Conservation (phyloP, 1,284 basidiomycete genomes). For the Agroathelia rolfsii region DNA sequence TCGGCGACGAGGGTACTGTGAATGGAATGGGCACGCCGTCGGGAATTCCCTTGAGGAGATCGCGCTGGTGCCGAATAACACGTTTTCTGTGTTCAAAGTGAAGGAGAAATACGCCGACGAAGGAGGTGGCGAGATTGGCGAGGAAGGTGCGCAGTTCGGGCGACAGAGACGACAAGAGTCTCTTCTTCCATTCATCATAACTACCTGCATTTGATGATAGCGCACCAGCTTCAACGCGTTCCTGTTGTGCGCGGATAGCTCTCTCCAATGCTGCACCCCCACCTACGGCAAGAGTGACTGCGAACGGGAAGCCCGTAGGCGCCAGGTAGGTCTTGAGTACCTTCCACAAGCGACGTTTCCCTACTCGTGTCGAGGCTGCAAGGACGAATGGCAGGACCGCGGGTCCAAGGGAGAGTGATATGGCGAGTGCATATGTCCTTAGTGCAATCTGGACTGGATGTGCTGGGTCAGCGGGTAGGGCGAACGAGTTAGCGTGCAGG, state of each 20-base stretch:
- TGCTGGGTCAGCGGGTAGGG: constrained; percentile 13
- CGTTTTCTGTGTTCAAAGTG: constrained; percentile 33
- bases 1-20: constrained; percentile 33
- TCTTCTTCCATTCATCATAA: constrained; percentile 3
- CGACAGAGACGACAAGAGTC: constrained; percentile 17
- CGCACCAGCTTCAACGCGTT: constrained; percentile 8
- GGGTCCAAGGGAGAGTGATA: constrained; percentile 58
- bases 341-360: constrained; percentile 24
- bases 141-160: constrained; percentile 42
- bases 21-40: constrained; percentile 12
- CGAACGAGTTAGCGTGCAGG: no score
- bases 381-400: constrained; percentile 43
- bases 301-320: constrained; percentile 54
- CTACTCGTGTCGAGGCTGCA: constrained; percentile 19
- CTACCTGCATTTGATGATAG: constrained; percentile 1
- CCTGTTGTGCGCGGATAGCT: constrained; percentile 30
- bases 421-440: constrained; percentile 57
- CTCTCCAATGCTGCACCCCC: constrained; percentile 47
- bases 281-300: constrained; percentile 51
- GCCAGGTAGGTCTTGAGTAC: constrained; percentile 46
- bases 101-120: constrained; percentile 43
- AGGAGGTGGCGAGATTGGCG: constrained; percentile 46
- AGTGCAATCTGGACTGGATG: constrained; percentile 52
- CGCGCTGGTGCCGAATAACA: constrained; percentile 17
- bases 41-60: constrained; percentile 9